Percentiles rank a stretch among this genome's conserved stretches.
Evolutionary conservation across 495 filamentous ascomycete species (phyloP).

Genomic region (Corynascus novoguineensis): DNA sequence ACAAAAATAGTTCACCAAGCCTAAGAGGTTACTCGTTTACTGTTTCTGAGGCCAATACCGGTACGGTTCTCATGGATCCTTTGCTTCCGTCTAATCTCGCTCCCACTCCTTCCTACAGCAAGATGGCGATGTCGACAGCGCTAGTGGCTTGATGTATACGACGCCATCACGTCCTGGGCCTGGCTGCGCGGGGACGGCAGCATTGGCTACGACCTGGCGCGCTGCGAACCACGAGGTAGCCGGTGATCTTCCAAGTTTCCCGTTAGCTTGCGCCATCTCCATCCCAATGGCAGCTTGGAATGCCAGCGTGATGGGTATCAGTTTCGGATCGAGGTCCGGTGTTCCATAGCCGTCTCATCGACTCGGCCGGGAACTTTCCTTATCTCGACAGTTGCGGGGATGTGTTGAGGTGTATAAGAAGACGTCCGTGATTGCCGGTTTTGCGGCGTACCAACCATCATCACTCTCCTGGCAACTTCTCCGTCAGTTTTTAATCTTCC

Average conservation of each 20-base stretch:
- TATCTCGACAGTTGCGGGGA: neutral
- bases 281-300: neutral
- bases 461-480: neutral
- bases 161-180: neutral
- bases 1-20: conserved; percentile 1
- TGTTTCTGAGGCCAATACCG: neutral
- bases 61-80: neutral
- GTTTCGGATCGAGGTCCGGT: neutral
- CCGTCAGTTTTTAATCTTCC: neutral
- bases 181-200: conserved; percentile 1
- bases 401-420: neutral
- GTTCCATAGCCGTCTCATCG: neutral
- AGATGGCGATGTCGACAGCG: neutral
- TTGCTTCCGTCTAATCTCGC: conserved; percentile 8
- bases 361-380: neutral
- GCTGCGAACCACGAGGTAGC: neutral
- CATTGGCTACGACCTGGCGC: conserved; percentile 13
- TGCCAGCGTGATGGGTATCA: neutral
- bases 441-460: neutral
- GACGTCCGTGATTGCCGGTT: neutral
- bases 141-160: too few species aligned
- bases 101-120: neutral
- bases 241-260: neutral
- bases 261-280: neutral
- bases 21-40: neutral